Evolutionary conservation across 805 yeast genomes (phyloP).

Genomic region (Zygosaccharomyces kombuchaensis): DNA sequence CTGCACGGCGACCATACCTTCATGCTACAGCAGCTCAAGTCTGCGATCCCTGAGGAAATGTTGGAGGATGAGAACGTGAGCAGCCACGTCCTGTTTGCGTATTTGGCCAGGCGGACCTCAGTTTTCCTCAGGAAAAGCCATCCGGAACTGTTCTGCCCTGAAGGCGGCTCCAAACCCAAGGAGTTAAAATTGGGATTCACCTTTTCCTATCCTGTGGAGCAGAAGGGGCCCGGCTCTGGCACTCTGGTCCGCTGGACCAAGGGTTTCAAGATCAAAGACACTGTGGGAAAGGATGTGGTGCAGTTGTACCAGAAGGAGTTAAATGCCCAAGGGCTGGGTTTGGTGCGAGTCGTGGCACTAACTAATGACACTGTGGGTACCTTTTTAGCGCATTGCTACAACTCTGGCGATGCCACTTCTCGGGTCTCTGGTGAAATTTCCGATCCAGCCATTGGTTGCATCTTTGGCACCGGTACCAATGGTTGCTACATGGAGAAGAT

Average conservation of each 20-base stretch:
- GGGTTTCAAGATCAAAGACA: slow-evolving; percentile 83
- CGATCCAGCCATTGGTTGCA: slow-evolving; percentile 80
- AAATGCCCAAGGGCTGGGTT: slow-evolving; percentile 52
- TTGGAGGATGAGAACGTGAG: slow-evolving; percentile 53
- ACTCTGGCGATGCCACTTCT: slow-evolving; percentile 44
- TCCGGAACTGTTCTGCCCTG: slow-evolving; percentile 37
- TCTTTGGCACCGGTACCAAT: slow-evolving; percentile 96
- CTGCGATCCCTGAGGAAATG: slow-evolving; percentile 71
- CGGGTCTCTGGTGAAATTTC: slow-evolving; percentile 55
- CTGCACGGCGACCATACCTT: slow-evolving; percentile 78
- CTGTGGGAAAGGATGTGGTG: slow-evolving; percentile 81
- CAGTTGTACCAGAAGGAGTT: slow-evolving; percentile 64
- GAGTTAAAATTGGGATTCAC: slow-evolving; percentile 82
- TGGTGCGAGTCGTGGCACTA: slow-evolving; percentile 72
- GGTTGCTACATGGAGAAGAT: slow-evolving; percentile 87
- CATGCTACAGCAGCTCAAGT: slow-evolving; percentile 67
- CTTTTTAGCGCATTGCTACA: slow-evolving; percentile 78
- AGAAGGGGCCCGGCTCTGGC: slow-evolving; percentile 75
- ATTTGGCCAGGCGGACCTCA: slow-evolving; percentile 66
- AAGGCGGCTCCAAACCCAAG: slow-evolving; percentile 26
- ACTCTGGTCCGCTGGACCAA: slow-evolving; percentile 92
- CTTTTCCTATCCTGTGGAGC: slow-evolving; percentile 89
- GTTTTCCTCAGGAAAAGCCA: slow-evolving; percentile 67
- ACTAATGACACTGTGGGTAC: slow-evolving; percentile 98
- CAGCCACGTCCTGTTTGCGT: slow-evolving; percentile 64